Evolutionary conservation across 352 stramenopile genomes (phyloP).

Genomic region (Blastocystis sp.): DNA sequence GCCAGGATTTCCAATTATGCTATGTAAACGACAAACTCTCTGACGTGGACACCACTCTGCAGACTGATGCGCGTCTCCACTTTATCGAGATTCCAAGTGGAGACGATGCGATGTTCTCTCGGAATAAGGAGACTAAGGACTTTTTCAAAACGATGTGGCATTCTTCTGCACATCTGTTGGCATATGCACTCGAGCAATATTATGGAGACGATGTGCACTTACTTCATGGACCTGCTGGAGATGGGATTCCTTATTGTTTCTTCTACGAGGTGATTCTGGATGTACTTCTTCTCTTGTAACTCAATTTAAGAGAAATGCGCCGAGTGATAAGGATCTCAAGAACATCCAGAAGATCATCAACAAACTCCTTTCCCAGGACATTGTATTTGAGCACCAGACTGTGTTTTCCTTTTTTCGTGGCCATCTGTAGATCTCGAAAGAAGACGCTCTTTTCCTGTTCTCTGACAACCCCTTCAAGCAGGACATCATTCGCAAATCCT

Average conservation of each 20-base stretch:
- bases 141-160: conserved; percentile 47
- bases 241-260: conserved; percentile 57
- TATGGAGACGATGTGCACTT: conserved; percentile 39
- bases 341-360: conserved; percentile 34
- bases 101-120: conserved; percentile 37
- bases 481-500: neutral
- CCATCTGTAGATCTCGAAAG: conserved; percentile 71
- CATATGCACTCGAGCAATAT: conserved; percentile 34
- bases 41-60: neutral
- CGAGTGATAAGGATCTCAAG: conserved; percentile 37
- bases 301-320: neutral
- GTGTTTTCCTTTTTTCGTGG: neutral
- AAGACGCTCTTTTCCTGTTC: conserved; percentile 94
- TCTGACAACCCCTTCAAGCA: conserved; percentile 95
- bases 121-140: neutral
- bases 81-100: neutral
- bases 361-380: neutral
- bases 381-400: conserved; percentile 8
- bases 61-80: neutral
- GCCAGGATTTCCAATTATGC: neutral
- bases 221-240: neutral
- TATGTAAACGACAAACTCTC: neutral
- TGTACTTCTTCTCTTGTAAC: neutral
- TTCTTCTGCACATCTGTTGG: conserved; percentile 16
- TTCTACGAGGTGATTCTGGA: conserved; percentile 36